Evolutionary conservation across 2,329 filamentous ascomycete species (phyloP).

Genomic region (Tolypocladium pustulatum): DNA sequence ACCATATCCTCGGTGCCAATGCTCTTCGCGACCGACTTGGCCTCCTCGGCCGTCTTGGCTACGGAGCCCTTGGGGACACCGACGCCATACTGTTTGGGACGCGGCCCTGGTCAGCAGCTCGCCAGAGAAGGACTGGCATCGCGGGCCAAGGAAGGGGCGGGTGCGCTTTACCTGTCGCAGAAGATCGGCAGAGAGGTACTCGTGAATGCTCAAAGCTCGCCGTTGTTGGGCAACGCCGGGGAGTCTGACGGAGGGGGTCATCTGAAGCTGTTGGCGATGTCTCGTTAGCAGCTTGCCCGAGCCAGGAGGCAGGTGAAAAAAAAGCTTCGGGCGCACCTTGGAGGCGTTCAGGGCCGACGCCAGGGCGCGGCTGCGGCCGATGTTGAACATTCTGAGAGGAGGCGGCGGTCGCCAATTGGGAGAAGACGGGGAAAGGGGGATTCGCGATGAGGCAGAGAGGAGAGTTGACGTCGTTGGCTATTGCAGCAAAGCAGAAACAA

Average conservation of each 20-base stretch:
- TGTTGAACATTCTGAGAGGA: conserved; percentile 64
- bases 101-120: conserved; percentile 6
- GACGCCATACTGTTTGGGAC: conserved; percentile 66
- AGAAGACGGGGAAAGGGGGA: conserved; percentile 7
- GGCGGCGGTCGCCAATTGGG: conserved; percentile 7
- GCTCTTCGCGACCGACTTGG: conserved; percentile 79
- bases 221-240: conserved; percentile 66
- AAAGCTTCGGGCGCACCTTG: conserved; percentile 45
- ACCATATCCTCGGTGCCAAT: conserved; percentile 96
- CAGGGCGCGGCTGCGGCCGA: conserved; percentile 72
- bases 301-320: conserved; percentile 5
- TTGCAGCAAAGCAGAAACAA: background rate
- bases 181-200: conserved; percentile 92
- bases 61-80: conserved; percentile 85
- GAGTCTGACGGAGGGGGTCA: conserved; percentile 41
- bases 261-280: conserved; percentile 13
- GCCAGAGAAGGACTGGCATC: background rate
- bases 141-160: conserved; percentile 5
- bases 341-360: conserved; percentile 69
- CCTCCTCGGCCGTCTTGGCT: conserved; percentile 74
- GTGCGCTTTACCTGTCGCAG: conserved; percentile 53
- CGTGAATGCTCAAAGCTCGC: conserved; percentile 90
- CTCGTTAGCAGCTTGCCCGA: conserved; percentile 1
- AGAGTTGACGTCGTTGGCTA: conserved; percentile 3
- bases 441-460: conserved; percentile 5